These are phyloP conservation scores for Annona squamosa DNA, from an alignment of 164 flowering plant species.

Conservation along the genomic window DNA sequence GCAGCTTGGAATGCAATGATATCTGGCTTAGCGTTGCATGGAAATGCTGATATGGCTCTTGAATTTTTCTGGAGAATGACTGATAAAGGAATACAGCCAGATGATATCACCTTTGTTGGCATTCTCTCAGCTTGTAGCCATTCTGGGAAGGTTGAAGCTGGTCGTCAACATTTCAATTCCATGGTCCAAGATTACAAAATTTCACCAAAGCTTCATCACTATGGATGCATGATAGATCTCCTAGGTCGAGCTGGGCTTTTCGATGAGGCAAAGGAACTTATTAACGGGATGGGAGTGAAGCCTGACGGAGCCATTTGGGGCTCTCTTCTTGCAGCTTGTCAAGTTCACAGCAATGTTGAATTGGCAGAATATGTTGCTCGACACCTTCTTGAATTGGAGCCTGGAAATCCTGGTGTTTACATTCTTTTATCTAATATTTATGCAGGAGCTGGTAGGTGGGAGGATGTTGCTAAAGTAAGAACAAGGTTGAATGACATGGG, in stretches of 20 bases:
- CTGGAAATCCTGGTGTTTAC: slow-evolving; percentile 47
- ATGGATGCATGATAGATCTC: slow-evolving; percentile 65
- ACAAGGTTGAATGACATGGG: slow-evolving; percentile 37
- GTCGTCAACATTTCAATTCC: slow-evolving; percentile 36
- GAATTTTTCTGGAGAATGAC: slow-evolving; percentile 43
- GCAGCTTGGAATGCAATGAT: slow-evolving; percentile 73
- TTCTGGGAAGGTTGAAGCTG: slow-evolving; percentile 45
- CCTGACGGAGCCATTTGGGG: slow-evolving; percentile 69
- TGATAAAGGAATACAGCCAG: slow-evolving; percentile 42
- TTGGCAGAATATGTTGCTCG: slow-evolving; percentile 40
- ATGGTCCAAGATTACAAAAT: slow-evolving; percentile 37
- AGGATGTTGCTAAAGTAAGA: slow-evolving; percentile 50
- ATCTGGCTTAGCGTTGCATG: slow-evolving; percentile 61
- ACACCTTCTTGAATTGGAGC: slow-evolving; percentile 46
- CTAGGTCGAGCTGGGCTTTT: slow-evolving; percentile 54
- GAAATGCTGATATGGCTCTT: slow-evolving; percentile 36
- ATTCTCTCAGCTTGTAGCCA: slow-evolving; percentile 65
- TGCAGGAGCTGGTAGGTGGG: slow-evolving; percentile 57
- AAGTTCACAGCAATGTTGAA: slow-evolving; percentile 32
- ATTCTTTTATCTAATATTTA: slow-evolving; percentile 54
- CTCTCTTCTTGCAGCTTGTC: slow-evolving; percentile 58
- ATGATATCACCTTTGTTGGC: slow-evolving; percentile 58
- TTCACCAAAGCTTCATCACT: slow-evolving; percentile 48
- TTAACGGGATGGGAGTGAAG: slow-evolving; percentile 38
- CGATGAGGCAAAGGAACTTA: slow-evolving; percentile 45